Conservation (phyloP, 768 basidiomycete species). For the Pseudohyphozyma bogoriensis region DNA sequence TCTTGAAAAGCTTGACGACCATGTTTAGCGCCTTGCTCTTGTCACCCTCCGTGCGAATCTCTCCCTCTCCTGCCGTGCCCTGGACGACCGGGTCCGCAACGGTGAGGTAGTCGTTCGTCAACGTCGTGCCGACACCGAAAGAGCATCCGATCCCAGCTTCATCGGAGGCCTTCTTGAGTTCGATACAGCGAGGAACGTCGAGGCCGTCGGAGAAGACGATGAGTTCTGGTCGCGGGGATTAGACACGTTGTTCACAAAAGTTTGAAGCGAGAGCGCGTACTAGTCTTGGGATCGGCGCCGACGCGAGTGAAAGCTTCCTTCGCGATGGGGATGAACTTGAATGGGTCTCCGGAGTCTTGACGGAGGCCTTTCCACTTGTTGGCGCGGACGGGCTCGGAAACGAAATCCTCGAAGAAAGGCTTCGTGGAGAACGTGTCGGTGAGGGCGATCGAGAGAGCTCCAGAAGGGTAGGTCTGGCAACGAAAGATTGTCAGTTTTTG, state of each 20-base stretch:
- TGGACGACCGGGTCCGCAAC: slow-evolving; percentile 14
- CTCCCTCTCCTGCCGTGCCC: slow-evolving; percentile 40
- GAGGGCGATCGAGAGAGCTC: slow-evolving; percentile 55
- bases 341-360: slow-evolving; percentile 89
- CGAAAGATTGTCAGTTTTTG: slow-evolving; percentile 39
- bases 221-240: slow-evolving; percentile 37
- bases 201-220: slow-evolving; percentile 80
- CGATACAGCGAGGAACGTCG: slow-evolving; percentile 58
- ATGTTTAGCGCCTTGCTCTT: slow-evolving; percentile 54
- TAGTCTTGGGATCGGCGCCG: slow-evolving; percentile 56
- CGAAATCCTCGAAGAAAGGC: slow-evolving; percentile 70
- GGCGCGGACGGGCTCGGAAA: slow-evolving; percentile 47
- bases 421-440: slow-evolving; percentile 91
- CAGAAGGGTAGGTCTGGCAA: slow-evolving; percentile 37
- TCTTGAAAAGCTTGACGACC: slow-evolving; percentile 72
- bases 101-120: slow-evolving; percentile 42
- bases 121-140: slow-evolving; percentile 86
- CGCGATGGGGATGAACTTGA: slow-evolving; percentile 63
- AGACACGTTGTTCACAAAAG: neutral
- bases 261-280: slow-evolving; percentile 3
- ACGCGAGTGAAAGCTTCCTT: slow-evolving; percentile 61
- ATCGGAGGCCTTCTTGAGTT: slow-evolving; percentile 59
- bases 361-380: slow-evolving; percentile 69
- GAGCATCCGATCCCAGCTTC: slow-evolving; percentile 62
- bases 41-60: slow-evolving; percentile 33